Percentiles rank a stretch among this genome's conserved stretches.
These are phyloP conservation scores for Auriscalpium microsporum DNA, from an alignment of 768 basidiomycete genomes.

Conservation along the genomic window DNA sequence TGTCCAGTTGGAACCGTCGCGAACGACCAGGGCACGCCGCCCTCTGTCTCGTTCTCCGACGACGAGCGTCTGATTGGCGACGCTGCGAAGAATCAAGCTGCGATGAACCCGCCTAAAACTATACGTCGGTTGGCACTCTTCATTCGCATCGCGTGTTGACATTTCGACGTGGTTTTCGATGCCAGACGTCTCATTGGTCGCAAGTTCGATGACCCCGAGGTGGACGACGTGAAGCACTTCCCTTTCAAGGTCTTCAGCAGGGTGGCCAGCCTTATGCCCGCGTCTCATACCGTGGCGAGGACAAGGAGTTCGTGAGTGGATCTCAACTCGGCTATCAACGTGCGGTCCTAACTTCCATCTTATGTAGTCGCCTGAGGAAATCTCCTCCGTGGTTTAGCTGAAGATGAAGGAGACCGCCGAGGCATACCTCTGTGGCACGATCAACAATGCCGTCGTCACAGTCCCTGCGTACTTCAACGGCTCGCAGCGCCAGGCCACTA, in stretches of 20 bases:
- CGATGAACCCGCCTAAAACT: constrained; percentile 97
- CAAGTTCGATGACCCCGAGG: constrained; percentile 82
- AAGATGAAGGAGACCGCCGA: no score
- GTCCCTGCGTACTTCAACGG: no score
- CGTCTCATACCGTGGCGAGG: constrained; percentile 88
- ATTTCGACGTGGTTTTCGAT: constrained; percentile 74
- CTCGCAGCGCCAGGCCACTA: no score
- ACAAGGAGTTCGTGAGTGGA: constrained; percentile 76
- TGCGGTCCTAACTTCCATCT: constrained; percentile 10
- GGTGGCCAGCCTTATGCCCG: constrained; percentile 81
- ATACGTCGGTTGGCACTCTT: constrained; percentile 16
- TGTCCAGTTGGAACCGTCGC: no score
- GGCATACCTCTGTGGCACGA: no score
- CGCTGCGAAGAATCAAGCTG: no score
- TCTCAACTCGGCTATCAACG: background rate
- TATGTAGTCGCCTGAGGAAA: no score
- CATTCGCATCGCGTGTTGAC: constrained; percentile 14
- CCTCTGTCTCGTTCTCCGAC: constrained; percentile 92
- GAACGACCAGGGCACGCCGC: constrained; percentile 92
- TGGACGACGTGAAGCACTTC: constrained; percentile 86
- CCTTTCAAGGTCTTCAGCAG: constrained; percentile 86
- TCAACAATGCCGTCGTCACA: no score
- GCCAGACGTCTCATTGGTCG: constrained; percentile 97
- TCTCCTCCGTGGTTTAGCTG: no score
- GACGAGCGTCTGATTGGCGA: no score